Evolutionary conservation across 1,284 basidiomycete genomes (phyloP).

Genomic region (Fomitopsis pinicola): DNA sequence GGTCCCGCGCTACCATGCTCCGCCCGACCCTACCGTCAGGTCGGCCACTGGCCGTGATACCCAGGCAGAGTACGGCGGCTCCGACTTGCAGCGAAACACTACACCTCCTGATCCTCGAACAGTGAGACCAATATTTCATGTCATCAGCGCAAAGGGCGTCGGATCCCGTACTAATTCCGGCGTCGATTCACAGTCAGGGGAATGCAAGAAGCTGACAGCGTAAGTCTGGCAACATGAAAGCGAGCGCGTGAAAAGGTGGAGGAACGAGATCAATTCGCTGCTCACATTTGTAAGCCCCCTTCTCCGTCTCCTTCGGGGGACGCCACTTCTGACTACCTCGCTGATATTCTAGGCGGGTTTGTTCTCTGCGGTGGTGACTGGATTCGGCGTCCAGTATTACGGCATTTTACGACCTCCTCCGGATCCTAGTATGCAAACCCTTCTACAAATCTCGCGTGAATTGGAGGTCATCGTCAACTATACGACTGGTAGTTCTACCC

Average conservation of each 20-base stretch:
- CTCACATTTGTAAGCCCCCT: slow-evolving; percentile 1
- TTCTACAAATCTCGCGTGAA: background rate
- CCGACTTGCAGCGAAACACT: too few relatives aligned
- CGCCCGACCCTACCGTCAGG: too few relatives aligned
- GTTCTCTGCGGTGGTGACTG: slow-evolving; percentile 22
- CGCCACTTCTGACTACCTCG: too few relatives aligned
- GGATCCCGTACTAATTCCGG: too few relatives aligned
- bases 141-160: too few relatives aligned
- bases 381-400: slow-evolving; percentile 21
- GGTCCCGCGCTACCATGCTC: too few relatives aligned
- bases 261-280: background rate
- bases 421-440: background rate
- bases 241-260: slow-evolving; percentile 6
- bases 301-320: too few relatives aligned
- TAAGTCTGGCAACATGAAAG: background rate
- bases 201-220: background rate
- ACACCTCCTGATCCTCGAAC: too few relatives aligned
- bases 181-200: too few relatives aligned
- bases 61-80: too few relatives aligned
- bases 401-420: slow-evolving; percentile 6
- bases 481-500: background rate
- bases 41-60: too few relatives aligned
- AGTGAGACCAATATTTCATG: too few relatives aligned
- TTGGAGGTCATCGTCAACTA: background rate
- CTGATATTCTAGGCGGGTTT: slow-evolving; percentile 16